A percentile compares a stretch with the other conserved stretches of the same genome.
Evolutionary conservation across 805 yeast genomes (phyloP).

Genomic region (Candida krabiensis): DNA sequence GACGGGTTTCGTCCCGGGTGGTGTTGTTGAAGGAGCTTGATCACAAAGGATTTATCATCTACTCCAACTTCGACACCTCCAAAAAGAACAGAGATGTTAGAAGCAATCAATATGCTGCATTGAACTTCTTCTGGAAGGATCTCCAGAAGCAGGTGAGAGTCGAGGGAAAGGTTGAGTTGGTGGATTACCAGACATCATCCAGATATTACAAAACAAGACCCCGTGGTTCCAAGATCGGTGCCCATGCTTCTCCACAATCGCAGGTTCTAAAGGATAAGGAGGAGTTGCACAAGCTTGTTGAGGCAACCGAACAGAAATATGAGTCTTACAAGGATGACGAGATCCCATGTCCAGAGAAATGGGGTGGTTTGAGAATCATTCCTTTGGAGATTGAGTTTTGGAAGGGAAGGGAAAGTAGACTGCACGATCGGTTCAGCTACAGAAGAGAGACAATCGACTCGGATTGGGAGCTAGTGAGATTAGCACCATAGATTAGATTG

Average conservation of each 20-base stretch:
- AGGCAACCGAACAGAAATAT: constrained; percentile 53
- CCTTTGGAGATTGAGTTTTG: constrained; percentile 94
- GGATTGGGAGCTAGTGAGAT: constrained; percentile 64
- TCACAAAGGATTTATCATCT: constrained; percentile 76
- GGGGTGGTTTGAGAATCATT: constrained; percentile 92
- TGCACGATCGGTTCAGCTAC: constrained; percentile 85
- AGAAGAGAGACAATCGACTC: constrained; percentile 49
- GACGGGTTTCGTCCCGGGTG: constrained; percentile 83
- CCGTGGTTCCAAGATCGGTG: constrained; percentile 90
- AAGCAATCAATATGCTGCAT: constrained; percentile 75
- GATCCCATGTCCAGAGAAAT: constrained; percentile 86
- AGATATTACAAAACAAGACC: constrained; percentile 87
- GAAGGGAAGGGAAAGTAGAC: constrained; percentile 91
- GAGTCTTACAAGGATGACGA: constrained; percentile 53
- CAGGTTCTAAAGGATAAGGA: constrained; percentile 53
- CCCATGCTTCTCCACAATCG: constrained; percentile 95
- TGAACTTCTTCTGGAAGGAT: constrained; percentile 90
- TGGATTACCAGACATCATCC: constrained; percentile 69
- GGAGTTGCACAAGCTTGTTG: constrained; percentile 57
- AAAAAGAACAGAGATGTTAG: constrained; percentile 74
- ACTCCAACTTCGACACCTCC: constrained; percentile 88
- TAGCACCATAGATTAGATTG: constrained; percentile 61
- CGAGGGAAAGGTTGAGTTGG: constrained; percentile 80
- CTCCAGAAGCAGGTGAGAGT: constrained; percentile 90
- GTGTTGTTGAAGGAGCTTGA: constrained; percentile 91